Base-by-base conservation (phyloP, 1,139 yeast genomes). In the Geotrichum aggregatum region DNA sequence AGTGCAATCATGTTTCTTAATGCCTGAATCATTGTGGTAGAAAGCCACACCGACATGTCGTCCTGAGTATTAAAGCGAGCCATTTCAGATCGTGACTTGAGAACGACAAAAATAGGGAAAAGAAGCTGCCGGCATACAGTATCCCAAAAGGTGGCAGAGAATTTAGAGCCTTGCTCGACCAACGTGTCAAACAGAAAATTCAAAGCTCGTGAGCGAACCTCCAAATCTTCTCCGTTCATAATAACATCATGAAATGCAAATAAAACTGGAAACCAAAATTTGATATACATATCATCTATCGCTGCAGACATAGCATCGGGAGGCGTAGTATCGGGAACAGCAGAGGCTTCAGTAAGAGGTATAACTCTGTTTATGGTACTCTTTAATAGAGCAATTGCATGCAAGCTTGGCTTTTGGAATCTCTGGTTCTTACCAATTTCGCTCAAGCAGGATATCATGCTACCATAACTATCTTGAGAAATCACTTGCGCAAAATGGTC, bases 1-100 rank as follows among this genome's bases (percentile, higher is more conserved):
- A 94, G 73, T 0, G 87, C 83, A 60, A 92, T 83, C 84, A 91
- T 80, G 63, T 88, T 87, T 66, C 95, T 81, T 64, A 94, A 75
- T 0, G 98, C 98, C 69, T 94, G 98, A 55, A 94, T 89, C 69
- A 94, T 78, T 0, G 98, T 94, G 0, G 98, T 91, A 0, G 97
- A 88, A 50, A 92, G 73, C 98, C 98, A 94, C 16, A 94, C 95
- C 40, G 96, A 87, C 61, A 89, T 70, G 58, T 86, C 92, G 66
- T 92, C 98, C 58, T 81, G 84, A 47, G 77, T 72, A 56, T 81
- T 83, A 60, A 80, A 77, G 53, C 82, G 79, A 54, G 79, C 78
- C 57, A 86, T 77, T 59, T 82, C 87, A 81, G 95, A 84, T 58
- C 84, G 86, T 45, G 80, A 79, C 56, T 85, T 82, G 59, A 94